phyloP scores from a whole-genome alignment of 352 stramenopile species.

The Aphanomyces invadans region DNA sequence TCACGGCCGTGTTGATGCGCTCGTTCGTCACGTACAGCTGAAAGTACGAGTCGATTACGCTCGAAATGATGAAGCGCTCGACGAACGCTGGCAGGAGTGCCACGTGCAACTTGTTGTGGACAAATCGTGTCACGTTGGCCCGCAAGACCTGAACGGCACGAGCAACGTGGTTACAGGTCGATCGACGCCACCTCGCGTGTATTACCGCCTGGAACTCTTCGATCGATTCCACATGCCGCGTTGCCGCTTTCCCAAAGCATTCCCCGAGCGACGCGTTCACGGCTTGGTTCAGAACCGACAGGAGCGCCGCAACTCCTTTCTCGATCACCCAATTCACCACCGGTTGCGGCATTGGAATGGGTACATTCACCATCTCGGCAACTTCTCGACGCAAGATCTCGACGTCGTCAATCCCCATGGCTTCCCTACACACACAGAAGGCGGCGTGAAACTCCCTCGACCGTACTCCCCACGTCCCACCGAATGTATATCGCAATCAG shows the following conservation, averaged over 20 bases:
- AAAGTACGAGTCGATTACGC: not conserved
- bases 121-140: not conserved
- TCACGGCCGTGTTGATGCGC: not conserved
- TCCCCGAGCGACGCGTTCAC: not conserved
- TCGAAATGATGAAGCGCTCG: not conserved
- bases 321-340: not conserved
- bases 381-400: not conserved
- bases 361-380: not conserved
- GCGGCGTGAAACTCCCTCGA: not conserved
- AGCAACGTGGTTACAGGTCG: no score
- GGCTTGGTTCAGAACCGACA: not conserved
- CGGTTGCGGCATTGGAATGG: not conserved
- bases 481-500: not conserved
- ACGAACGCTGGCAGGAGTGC: not conserved
- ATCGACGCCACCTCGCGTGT: not conserved
- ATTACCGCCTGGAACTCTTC: not conserved
- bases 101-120: not conserved
- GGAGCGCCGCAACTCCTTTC: not conserved
- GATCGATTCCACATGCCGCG: not conserved
- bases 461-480: not conserved
- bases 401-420: constrained; percentile 2
- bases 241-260: not conserved
- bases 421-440: not conserved
- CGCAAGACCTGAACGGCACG: not conserved
- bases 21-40: not conserved